Evolutionary conservation across 2,329 filamentous ascomycete species (phyloP), one percentile per base, ranked within the genome.

Genomic region (Sporothrix curviconia): DNA sequence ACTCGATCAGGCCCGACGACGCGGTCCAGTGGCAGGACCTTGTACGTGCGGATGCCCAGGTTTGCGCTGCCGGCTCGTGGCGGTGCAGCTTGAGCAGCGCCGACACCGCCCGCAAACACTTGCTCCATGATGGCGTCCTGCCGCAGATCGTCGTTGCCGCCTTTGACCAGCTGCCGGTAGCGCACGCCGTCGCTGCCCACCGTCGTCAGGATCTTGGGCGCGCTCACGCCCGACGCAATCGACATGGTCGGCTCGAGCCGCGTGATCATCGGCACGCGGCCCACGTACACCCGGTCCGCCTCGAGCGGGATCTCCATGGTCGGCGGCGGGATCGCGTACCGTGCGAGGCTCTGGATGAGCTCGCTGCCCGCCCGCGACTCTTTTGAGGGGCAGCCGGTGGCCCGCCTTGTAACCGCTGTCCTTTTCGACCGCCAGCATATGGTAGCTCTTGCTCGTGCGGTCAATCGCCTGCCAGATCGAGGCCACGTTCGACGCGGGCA

Each of bases 111-210:
- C 59, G 92, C 90, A 69, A 99, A 99, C 1, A 99, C 94, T 72
- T 99, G 94, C 71, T 99, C 95, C 95, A 99, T 99, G 76, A 84
- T 99, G 44, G 92, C 90, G 67, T 99, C 94, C 74, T 99, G 94
- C 8, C 95, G 88, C 12, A 99, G 80, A 68, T 99, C 92, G 69
- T 99, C 94, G 67, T 92, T 92, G 17, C 94, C 92, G 61, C 91
- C 91, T 77, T 99, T 99, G 68, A 96, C 89, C 61, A 99, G 77
- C 72, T 96, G 91, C 70, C 89, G 96, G 74, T 92, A 96, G 36
- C 79, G 81, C 57, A 79, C 75, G 7, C 94, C 95, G 70, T 96
- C 83, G 17, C 81, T 89, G 15, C 85, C 90, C 19, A 90, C 72
- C 1, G 87, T 89, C 0, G 90, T 94, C 57, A 97, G 85, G 62